phyloP scores from a whole-genome alignment of 2,329 filamentous ascomycete genomes.

The Fusarium foetens region DNA sequence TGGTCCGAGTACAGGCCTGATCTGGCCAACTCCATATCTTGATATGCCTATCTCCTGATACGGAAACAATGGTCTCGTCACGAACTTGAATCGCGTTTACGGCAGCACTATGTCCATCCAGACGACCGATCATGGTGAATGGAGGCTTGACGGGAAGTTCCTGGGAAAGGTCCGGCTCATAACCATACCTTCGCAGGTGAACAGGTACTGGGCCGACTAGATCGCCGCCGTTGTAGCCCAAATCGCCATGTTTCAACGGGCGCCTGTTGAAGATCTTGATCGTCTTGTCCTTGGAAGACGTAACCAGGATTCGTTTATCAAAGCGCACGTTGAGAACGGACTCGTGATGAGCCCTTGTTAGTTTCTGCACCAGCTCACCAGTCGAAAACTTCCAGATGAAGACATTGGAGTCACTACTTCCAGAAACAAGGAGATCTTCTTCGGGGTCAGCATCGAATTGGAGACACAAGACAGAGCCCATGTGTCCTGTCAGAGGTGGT shows the following conservation, averaged over 20 bases:
- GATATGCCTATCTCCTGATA: slow-evolving; percentile 91
- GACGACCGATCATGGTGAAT: slow-evolving; percentile 79
- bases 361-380: slow-evolving; percentile 80
- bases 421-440: slow-evolving; percentile 93
- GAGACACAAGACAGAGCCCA: slow-evolving; percentile 89
- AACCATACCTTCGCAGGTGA: slow-evolving; percentile 65
- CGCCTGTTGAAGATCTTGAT: slow-evolving; percentile 96
- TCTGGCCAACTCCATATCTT: slow-evolving; percentile 94
- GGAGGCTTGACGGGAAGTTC: slow-evolving; percentile 67
- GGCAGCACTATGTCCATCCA: slow-evolving; percentile 88
- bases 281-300: slow-evolving; percentile 95
- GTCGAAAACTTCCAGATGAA: slow-evolving; percentile 96
- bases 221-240: slow-evolving; percentile 60
- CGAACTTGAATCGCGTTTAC: slow-evolving; percentile 96
- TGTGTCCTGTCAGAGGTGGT: slow-evolving; percentile 79
- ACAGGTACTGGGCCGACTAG: slow-evolving; percentile 63
- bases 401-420: slow-evolving; percentile 90
- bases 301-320: slow-evolving; percentile 89
- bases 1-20: slow-evolving; percentile 78
- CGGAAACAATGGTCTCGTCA: slow-evolving; percentile 88
- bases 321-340: slow-evolving; percentile 95
- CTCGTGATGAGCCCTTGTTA: slow-evolving; percentile 82
- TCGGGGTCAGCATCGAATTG: slow-evolving; percentile 91
- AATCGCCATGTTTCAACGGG: slow-evolving; percentile 69
- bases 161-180: slow-evolving; percentile 57